phyloP scores from a whole-genome alignment of 768 basidiomycete species.

The Postia placenta region DNA sequence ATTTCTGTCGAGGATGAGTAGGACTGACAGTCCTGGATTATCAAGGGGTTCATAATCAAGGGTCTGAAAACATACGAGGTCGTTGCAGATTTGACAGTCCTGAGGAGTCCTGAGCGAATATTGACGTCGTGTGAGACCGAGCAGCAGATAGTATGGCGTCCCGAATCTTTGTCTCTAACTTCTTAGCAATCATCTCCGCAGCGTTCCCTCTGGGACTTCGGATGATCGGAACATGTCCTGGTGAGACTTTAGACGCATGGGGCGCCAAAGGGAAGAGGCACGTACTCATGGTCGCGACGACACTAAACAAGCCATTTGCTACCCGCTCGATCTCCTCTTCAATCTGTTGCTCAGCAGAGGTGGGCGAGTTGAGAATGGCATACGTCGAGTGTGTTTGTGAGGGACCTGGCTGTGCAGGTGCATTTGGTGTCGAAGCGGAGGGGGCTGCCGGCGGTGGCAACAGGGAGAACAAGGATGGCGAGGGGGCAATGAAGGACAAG shows the following conservation, averaged over 20 bases:
- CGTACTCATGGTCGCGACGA: constrained; percentile 80
- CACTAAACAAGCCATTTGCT: constrained; percentile 86
- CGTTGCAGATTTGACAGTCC: constrained; percentile 83
- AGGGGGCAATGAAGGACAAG: constrained; percentile 92
- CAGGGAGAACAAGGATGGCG: constrained; percentile 88
- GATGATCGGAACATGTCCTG: constrained; percentile 91
- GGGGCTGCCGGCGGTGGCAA: constrained; percentile 50
- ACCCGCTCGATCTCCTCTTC: constrained; percentile 92
- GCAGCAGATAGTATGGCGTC: constrained; percentile 74
- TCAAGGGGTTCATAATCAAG: constrained; percentile 1
- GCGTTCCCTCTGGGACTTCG: constrained; percentile 94
- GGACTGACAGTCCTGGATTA: constrained; percentile 46
- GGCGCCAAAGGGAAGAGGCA: not conserved
- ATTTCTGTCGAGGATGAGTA: constrained; percentile 92
- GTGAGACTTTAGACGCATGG: not conserved
- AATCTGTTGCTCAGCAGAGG: constrained; percentile 84
- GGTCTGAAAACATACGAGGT: constrained; percentile 56
- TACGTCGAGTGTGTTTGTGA: constrained; percentile 57
- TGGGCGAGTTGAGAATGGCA: constrained; percentile 83
- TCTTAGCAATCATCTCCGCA: constrained; percentile 98
- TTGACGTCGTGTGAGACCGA: constrained; percentile 51
- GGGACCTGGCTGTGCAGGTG: constrained; percentile 28
- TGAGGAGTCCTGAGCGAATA: constrained; percentile 76
- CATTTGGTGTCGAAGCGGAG: constrained; percentile 25
- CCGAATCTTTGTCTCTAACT: constrained; percentile 85